These are phyloP conservation scores for Penicillium simplicissimum DNA, from an alignment of 495 filamentous ascomycete genomes.

Conservation along the genomic window DNA sequence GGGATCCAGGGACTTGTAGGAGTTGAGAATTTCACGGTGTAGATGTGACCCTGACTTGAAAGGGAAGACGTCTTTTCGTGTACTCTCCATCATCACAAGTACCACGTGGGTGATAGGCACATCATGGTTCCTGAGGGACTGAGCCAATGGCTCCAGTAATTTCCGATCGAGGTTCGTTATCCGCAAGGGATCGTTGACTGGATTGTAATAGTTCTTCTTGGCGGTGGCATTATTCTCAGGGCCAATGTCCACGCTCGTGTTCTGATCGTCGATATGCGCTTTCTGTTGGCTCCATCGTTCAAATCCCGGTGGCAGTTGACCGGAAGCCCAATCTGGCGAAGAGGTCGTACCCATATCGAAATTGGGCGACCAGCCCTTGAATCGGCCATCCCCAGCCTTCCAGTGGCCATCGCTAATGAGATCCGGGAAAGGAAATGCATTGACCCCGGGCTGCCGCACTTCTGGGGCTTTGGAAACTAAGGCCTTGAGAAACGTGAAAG, in stretches of 20 bases:
- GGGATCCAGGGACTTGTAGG: constrained; percentile 16
- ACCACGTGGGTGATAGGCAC: constrained; percentile 38
- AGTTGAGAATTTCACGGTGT: constrained; percentile 33
- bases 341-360: neutral
- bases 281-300: constrained; percentile 16
- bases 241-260: neutral
- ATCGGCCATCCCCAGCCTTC: constrained; percentile 23
- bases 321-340: constrained; percentile 22
- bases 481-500: constrained; percentile 24
- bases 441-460: neutral
- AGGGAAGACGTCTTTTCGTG: constrained; percentile 46
- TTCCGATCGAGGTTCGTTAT: constrained; percentile 41
- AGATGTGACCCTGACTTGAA: constrained; percentile 35
- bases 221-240: neutral
- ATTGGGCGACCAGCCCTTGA: constrained; percentile 24
- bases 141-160: constrained; percentile 30
- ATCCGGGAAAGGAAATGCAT: constrained; percentile 23
- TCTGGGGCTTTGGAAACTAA: constrained; percentile 2
- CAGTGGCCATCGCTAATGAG: constrained; percentile 22
- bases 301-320: constrained; percentile 23
- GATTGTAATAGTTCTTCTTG: constrained; percentile 28
- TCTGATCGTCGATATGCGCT: neutral
- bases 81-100: constrained; percentile 42
- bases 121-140: constrained; percentile 27
- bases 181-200: constrained; percentile 37